These are phyloP conservation scores for Fusarium sp. DNA, from an alignment of 2,329 filamentous ascomycete genomes.

Conservation along the genomic window DNA sequence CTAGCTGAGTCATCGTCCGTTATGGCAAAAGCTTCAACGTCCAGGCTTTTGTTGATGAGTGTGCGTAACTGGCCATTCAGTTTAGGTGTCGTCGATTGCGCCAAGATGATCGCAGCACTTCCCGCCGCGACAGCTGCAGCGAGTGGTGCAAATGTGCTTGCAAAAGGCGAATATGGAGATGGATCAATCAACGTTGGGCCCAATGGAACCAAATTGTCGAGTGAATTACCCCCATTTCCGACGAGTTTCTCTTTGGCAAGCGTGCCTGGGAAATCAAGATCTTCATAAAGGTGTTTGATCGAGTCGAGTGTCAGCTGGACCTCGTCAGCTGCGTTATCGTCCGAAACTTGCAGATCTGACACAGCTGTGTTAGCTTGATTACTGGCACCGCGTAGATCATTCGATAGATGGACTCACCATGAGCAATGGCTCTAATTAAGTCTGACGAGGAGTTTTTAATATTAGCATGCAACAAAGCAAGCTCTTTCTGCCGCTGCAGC, in stretches of 20 bases:
- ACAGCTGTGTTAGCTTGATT: too few relatives aligned
- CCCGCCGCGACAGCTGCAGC: background rate
- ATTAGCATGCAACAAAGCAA: constrained; percentile 6
- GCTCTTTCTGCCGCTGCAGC: constrained; percentile 16
- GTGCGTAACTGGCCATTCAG: background rate
- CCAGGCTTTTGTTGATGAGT: background rate
- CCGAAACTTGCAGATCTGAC: constrained; percentile 3
- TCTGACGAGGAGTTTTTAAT: background rate
- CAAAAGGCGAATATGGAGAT: constrained; percentile 4
- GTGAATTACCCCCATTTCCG: background rate
- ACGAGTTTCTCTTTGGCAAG: background rate
- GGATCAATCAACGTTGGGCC: constrained; percentile 7
- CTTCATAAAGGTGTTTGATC: constrained; percentile 11
- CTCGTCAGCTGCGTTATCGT: constrained; percentile 10
- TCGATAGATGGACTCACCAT: background rate
- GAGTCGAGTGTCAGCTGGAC: constrained; percentile 8
- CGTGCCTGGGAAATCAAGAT: constrained; percentile 8
- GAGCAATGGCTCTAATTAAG: background rate
- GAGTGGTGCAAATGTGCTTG: background rate
- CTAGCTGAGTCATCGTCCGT: background rate
- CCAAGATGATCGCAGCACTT: background rate
- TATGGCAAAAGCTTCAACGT: constrained; percentile 1
- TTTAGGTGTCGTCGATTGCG: background rate
- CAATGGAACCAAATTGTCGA: background rate
- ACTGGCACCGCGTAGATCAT: too few relatives aligned